Evolutionary conservation across 805 yeast species (phyloP), one percentile per base, ranked within the genome.

Genomic region (Cyberlindnera maclurae): DNA sequence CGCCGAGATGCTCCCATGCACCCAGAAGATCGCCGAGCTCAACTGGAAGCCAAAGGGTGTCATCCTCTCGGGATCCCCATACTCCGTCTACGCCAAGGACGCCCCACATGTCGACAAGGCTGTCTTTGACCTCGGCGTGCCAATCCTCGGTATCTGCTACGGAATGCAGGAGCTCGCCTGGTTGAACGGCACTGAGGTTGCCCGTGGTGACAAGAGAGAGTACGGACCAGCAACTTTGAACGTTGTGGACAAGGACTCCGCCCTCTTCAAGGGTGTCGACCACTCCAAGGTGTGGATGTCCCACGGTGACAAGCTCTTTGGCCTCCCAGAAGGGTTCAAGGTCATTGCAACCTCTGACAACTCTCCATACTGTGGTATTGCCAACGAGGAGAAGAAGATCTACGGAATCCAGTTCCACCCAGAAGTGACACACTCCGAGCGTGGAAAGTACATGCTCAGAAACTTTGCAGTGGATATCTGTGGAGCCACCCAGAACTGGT

Each of bases 81-180:
- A 86, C 80, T 88, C 97, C 11, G 98, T 93, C 36, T 93, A 90
- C 60, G 96, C 83, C 42, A 82, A 77, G 41, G 97, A 82, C 54
- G 88, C 97, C 45, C 98, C 98, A 32, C 98, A 93, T 64, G 98
- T 90, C 42, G 98, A 93, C 68, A 93, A 80, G 50, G 97, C 77
- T 40, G 79, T 93, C 44, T 93, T 93, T 70, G 76, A 90, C 53
- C 77, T 93, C 54, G 75, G 77, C 44, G 98, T 93, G 28, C 98
- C 98, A 48, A 83, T 93, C 57, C 71, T 93, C 51, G 98, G 98
- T 58, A 93, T 93, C 63, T 93, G 98, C 70, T 93, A 93, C 68
- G 98, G 98, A 65, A 84, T 93, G 90, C 98, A 93, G 73, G 98
- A 93, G 69, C 70, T 93, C 52, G 98, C 98, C 39, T 90, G 97